A percentile compares a stretch with the other conserved stretches of the same genome.
Conservation (phyloP, 805 yeast species). For the Babjeviella inositovora region DNA sequence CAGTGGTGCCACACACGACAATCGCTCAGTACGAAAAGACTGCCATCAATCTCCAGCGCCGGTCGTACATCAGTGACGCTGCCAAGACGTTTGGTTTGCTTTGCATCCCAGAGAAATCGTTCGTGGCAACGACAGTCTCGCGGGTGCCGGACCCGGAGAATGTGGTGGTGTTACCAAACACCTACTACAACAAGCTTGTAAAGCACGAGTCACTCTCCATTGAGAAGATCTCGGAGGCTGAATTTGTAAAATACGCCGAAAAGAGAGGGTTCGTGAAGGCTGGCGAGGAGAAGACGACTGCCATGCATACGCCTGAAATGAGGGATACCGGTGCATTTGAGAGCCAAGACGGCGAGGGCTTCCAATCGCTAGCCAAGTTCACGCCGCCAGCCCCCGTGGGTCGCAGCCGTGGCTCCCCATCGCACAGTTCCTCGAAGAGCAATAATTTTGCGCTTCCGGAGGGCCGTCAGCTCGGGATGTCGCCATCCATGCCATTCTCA, state of each 20-base stretch:
- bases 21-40: constrained; percentile 1
- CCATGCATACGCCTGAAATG: constrained; percentile 10
- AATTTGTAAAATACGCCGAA: constrained; percentile 24
- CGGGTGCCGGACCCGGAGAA: constrained; percentile 34
- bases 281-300: constrained; percentile 4
- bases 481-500: constrained; percentile 8
- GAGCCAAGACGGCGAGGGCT: no score
- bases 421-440: no score
- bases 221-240: constrained; percentile 26
- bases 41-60: constrained; percentile 5
- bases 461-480: no score
- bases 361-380: no score
- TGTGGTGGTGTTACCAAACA: constrained; percentile 47
- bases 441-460: no score
- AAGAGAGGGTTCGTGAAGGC: constrained; percentile 25
- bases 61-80: constrained; percentile 11
- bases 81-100: constrained; percentile 32
- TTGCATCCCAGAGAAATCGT: constrained; percentile 41
- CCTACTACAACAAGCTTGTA: constrained; percentile 44
- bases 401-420: no score
- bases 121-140: constrained; percentile 45
- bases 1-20: constrained; percentile 9
- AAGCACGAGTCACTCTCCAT: constrained; percentile 22
- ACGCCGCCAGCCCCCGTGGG: no score
- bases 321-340: no score